Evolutionary conservation across 257 asterid genomes (phyloP).

Genomic region (Verbascum thapsus): DNA sequence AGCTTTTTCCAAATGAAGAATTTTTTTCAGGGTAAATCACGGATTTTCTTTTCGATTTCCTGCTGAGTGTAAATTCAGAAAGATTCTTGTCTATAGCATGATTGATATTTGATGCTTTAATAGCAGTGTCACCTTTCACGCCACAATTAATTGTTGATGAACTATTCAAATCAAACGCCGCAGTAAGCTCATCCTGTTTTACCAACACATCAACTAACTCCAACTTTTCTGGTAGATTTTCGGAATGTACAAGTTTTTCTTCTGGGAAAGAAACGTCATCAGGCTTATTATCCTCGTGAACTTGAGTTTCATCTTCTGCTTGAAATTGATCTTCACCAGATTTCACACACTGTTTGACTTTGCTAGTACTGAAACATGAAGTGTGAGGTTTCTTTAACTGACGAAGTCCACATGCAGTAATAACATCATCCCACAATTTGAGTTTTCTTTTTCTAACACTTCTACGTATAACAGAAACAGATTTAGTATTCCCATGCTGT

Average conservation of each 20-base stretch:
- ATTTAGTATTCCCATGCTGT: slow-evolving; percentile 31
- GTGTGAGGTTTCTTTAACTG: slow-evolving; percentile 36
- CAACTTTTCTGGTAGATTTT: slow-evolving; percentile 25
- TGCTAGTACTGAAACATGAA: slow-evolving; percentile 22
- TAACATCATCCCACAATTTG: slow-evolving; percentile 52
- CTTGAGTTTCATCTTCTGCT: slow-evolving; percentile 28
- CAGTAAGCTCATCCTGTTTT: slow-evolving; percentile 38
- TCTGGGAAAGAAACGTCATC: slow-evolving; percentile 15
- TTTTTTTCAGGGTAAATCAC: slow-evolving; percentile 33
- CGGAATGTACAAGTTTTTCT: slow-evolving; percentile 16
- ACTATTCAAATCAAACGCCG: slow-evolving; percentile 31
- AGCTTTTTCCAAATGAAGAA: slow-evolving; percentile 28
- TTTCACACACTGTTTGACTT: slow-evolving; percentile 26
- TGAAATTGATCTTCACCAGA: slow-evolving; percentile 27
- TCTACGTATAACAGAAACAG: slow-evolving; percentile 52
- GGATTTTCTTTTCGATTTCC: slow-evolving; percentile 50
- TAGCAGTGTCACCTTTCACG: slow-evolving; percentile 23
- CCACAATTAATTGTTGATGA: slow-evolving; percentile 33
- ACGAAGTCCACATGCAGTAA: slow-evolving; percentile 35
- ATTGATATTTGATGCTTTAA: slow-evolving; percentile 27
- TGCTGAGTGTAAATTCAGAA: slow-evolving; percentile 41
- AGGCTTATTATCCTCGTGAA: slow-evolving; percentile 21
- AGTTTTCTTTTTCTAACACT: slow-evolving; percentile 65
- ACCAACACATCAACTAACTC: slow-evolving; percentile 43
- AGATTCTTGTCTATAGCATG: slow-evolving; percentile 24